Base-by-base conservation (phyloP, 1,284 basidiomycete genomes). In the Ustilago lituana region DNA sequence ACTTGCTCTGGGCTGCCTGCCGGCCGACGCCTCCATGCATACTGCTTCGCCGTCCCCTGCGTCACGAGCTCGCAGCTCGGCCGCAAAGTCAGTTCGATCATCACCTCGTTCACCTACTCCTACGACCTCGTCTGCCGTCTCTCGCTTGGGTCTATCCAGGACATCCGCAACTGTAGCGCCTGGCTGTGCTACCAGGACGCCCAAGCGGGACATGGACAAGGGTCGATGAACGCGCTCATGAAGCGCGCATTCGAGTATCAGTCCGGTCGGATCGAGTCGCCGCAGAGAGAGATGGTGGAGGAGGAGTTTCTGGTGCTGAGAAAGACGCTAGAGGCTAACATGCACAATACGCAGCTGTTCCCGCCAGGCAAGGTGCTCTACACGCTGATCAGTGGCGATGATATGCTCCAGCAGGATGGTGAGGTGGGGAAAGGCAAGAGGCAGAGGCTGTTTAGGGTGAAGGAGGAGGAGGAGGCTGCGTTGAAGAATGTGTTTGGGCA, bases 291-390 rank as follows among this genome's bases (percentile, higher is more conserved):
- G 1, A 48, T 47, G 12, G 24, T 58, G 22, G 74, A 78, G 31
- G 32, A 46, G 15, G 74, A 70, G n/a, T 62, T 76, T 77, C 83
- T 92, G 27, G 86, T 90, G 0, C 86, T 90, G 35, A 87, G 91
- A 26, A 91, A 91, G 84, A 91, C 91, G 4, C 85, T 93, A 0
- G 90, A 92, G 80, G 91, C 90, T 23, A 92, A 91, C 66, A 92
- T 93, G 91, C 87, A 87, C 48, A 87, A 86, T 83, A 84, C 87
- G 7, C 86, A 89, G 73, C 86, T 91, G 75, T 92, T 87, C 73
- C 91, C 91, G 4, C 89, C 91, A 0, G 91, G 91, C 1, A 86
- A 89, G 6, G 88, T 92, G 10, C 84, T 91, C 31, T 92, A 91
- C 89, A 89, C 89, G 5, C 84, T 92, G 74, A 86, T 88, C 50